Base-by-base conservation (phyloP, 495 filamentous ascomycete genomes). In the Trichoderma asperelloides region DNA sequence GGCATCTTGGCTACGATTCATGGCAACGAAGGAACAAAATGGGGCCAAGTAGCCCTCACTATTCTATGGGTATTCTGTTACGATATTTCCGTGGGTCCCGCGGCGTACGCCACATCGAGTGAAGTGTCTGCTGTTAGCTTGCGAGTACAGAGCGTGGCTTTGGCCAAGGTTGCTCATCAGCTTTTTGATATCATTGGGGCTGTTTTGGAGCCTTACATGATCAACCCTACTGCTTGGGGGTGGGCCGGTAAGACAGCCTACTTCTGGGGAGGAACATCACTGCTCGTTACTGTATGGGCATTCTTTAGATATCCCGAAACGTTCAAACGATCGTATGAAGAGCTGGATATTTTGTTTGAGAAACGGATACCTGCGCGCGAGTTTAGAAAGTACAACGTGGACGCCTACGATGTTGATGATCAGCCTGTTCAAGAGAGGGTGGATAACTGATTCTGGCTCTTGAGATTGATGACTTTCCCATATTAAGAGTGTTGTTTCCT, bases 301-400 rank as follows among this genome's bases (percentile, higher is more conserved):
- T 77, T 74, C 62, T 76, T 77, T 40, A 68, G 75, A 15, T 63
- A 76, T 41, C 75, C 81, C 3, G 81, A 84, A 68, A 78, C 79
- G 69, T 74, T 74, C 55, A 73, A 76, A 60, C 77, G 79, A 1
- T 84, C 80, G 8, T 86, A 77, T 69, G 78, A 76, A 5, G 84
- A 86, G 73, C 72, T 85, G 16, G 83, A 86, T 69, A 76, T 84
- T 23, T 71, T 86, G 67, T 86, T 85, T 69, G 77, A 78, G 47
- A 77, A 78, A 40, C 74, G 72, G 15, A 76, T 84, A 18, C 68
- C 71, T 0, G 78, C 80, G 0, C 71, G 79, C 41, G 73, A 80
- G 68, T 85, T 84, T 69, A 70, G 69, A 11, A 62, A 60, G 23
- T 73, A 72, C 12, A 69, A 74, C 8, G 72, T 75, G 39, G 72